These are phyloP conservation scores for Acacia pycnantha DNA, from an alignment of 331 rosid genomes.

Conservation along the genomic window DNA sequence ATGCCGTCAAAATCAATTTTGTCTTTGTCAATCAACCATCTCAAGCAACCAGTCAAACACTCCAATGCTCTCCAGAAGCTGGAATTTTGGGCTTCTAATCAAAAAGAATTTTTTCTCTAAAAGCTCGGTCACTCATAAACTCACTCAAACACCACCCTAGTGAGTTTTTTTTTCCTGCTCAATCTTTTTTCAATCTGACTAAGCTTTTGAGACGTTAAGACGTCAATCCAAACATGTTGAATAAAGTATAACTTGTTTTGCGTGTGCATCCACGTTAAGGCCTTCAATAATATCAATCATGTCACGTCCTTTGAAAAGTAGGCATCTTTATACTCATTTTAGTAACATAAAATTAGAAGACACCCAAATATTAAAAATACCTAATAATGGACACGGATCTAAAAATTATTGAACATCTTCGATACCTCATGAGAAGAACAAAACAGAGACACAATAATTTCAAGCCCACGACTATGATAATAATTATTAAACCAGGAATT, in stretches of 20 bases:
- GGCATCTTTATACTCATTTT: background rate
- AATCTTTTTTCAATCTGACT: too few species aligned
- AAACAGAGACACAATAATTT: background rate
- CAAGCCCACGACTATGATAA: background rate
- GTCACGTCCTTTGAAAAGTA: conserved; percentile 4
- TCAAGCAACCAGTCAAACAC: too few species aligned
- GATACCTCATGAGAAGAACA: background rate
- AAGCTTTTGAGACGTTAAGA: too few species aligned
- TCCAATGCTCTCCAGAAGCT: too few species aligned
- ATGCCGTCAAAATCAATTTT: too few species aligned
- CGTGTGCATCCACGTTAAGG: background rate
- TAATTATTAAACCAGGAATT: background rate
- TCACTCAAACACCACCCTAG: too few species aligned
- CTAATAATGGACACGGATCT: background rate
- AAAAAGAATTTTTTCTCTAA: too few species aligned
- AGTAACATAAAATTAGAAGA: background rate
- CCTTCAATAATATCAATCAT: background rate
- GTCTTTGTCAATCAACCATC: too few species aligned
- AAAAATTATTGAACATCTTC: background rate
- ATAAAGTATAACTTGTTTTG: background rate
- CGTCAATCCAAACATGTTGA: too few species aligned
- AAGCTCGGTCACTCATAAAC: too few species aligned
- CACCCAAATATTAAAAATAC: background rate
- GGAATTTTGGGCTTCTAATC: too few species aligned
- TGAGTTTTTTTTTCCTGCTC: too few species aligned